Evolutionary conservation across 163 green algal genomes (phyloP).

Genomic region (Volvox carteri): DNA sequence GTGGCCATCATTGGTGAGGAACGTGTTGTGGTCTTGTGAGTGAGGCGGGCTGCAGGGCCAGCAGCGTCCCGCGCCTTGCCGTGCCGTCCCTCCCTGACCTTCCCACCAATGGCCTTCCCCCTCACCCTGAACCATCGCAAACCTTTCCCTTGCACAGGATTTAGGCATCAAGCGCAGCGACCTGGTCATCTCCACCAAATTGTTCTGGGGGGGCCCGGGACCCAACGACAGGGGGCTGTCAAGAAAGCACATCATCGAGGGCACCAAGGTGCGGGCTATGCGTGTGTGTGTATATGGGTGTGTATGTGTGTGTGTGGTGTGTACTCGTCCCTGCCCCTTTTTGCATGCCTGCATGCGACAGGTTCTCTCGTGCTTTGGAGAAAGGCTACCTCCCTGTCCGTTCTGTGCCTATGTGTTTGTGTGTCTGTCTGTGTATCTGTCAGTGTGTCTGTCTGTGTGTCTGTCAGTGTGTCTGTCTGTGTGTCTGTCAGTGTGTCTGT

Average conservation of each 20-base stretch:
- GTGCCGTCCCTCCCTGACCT: too few species aligned
- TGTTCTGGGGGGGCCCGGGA: constrained; percentile 77
- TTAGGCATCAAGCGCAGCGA: constrained; percentile 82
- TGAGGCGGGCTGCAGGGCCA: too few species aligned
- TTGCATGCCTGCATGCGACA: not conserved
- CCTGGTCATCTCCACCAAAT: constrained; percentile 79
- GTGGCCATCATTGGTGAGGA: too few species aligned
- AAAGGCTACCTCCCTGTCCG: too few species aligned
- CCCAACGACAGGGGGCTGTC: constrained; percentile 85
- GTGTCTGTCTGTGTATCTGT: not conserved
- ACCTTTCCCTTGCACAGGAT: too few species aligned
- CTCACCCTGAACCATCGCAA: too few species aligned
- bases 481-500: too few species aligned
- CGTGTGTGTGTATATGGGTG: not conserved
- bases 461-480: too few species aligned
- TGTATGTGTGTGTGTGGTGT: not conserved
- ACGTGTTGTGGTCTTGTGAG: too few species aligned
- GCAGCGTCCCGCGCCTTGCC: too few species aligned
- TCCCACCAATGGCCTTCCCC: too few species aligned
- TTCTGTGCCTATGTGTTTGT: not conserved
- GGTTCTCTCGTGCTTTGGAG: not conserved
- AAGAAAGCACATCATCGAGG: constrained; percentile 93
- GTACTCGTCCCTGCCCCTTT: too few species aligned
- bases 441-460: not conserved
- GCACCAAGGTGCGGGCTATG: constrained; percentile 71